Percentiles rank a stretch among this genome's conserved stretches.
phyloP scores from a whole-genome alignment of 2,329 filamentous ascomycete genomes.

The Fusarium albosuccineum region DNA sequence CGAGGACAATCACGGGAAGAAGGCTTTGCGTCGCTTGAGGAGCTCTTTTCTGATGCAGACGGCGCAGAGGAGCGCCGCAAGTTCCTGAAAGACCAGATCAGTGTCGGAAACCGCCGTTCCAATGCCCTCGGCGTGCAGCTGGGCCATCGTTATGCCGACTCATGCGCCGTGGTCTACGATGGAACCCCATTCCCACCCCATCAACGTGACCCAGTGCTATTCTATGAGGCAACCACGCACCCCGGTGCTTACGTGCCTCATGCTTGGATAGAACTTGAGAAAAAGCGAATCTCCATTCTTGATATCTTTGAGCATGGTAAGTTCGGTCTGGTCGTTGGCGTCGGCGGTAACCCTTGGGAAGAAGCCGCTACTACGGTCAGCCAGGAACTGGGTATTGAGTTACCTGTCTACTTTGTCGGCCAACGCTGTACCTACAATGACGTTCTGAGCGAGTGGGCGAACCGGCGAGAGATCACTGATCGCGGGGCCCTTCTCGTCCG shows the following conservation, averaged over 20 bases:
- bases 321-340: conserved; percentile 65
- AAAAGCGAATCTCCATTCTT: conserved; percentile 64
- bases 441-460: conserved; percentile 71
- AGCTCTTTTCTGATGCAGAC: conserved; percentile 27
- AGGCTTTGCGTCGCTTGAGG: conserved; percentile 24
- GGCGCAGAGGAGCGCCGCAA: conserved; percentile 25
- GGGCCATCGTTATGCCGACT: conserved; percentile 25
- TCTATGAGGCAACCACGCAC: conserved; percentile 64
- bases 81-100: conserved; percentile 7
- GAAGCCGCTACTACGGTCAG: conserved; percentile 58
- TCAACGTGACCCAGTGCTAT: conserved; percentile 55
- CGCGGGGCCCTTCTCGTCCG: conserved; percentile 70
- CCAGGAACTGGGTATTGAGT: conserved; percentile 57
- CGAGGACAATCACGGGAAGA: conserved; percentile 25
- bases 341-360: conserved; percentile 69
- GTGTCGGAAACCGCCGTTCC: conserved; percentile 20
- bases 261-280: conserved; percentile 68
- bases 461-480: conserved; percentile 66
- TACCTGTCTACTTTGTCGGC: conserved; percentile 67
- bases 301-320: conserved; percentile 69
- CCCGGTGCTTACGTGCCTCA: conserved; percentile 72
- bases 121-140: conserved; percentile 28
- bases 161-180: conserved; percentile 53
- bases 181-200: conserved; percentile 23
- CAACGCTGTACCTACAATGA: conserved; percentile 71